phyloP scores from a whole-genome alignment of 129 eudicot genomes.

The Flaveria ramosissima region DNA sequence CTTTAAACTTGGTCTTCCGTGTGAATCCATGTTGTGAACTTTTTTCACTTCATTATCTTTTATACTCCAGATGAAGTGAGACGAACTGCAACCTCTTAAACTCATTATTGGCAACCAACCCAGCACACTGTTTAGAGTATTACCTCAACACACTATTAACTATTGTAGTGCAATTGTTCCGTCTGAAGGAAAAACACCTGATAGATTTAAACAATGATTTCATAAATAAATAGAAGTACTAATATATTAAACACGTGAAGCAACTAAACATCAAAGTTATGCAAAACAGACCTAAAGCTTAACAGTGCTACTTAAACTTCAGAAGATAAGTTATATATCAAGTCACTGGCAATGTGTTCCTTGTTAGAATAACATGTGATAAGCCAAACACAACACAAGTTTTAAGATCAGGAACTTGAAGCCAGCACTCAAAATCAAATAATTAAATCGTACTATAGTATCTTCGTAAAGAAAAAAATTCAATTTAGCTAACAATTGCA shows the following conservation, averaged over 20 bases:
- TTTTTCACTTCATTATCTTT: constrained; percentile 44
- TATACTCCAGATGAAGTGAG: constrained; percentile 50
- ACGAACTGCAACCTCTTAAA: constrained; percentile 47
- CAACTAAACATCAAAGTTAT: neutral
- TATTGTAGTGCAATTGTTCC: constrained; percentile 6
- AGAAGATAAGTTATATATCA: neutral
- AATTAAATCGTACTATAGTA: neutral
- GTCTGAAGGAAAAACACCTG: neutral
- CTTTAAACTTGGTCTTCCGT: constrained; percentile 46
- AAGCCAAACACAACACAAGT: neutral
- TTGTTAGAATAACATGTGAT: neutral
- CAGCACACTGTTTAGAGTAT: constrained; percentile 9
- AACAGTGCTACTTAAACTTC: neutral
- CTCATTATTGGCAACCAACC: constrained; percentile 38
- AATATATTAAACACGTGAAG: neutral
- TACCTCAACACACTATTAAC: constrained; percentile 15
- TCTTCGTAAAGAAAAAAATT: neutral
- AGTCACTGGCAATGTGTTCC: neutral
- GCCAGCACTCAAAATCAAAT: neutral
- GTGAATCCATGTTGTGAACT: constrained; percentile 43
- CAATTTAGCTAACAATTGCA: neutral
- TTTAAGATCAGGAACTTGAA: constrained; percentile 6
- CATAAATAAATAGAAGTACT: neutral
- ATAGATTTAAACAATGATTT: neutral
- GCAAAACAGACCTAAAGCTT: neutral